Base-by-base conservation (phyloP, 495 filamentous ascomycete genomes). In the Xylaria bambusicola region DNA sequence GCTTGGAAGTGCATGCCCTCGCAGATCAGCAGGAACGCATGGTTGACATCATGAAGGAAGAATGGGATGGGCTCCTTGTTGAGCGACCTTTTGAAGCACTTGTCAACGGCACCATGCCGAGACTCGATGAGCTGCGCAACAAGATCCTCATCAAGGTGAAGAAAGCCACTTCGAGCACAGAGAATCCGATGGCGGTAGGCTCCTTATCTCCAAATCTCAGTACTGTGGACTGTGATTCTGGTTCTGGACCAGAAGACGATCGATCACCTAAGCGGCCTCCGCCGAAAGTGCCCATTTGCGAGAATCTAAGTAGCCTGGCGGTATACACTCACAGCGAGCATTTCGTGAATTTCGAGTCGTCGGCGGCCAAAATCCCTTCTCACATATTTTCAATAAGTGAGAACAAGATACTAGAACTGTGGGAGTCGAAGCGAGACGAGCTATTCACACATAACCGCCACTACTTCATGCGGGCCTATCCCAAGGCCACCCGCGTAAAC, bases 101-200 rank as follows among this genome's bases (percentile, higher is more conserved):
- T 48, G 80, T 80, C 0, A 71, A 79, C n/a, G 70, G 78, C n/a
- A 71, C 77, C 9, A 81, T 93, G 17, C 93, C 93, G 1, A 78
- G 78, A 7, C 80, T 92, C 6, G 80, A 80, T n/a, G 82, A 89
- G 24, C 69, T 97, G 52, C 80, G 80, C 47, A 76, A 86, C 23
- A 96, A 92, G 69, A 97, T 97, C 51, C 73, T 98, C 15, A 84
- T 98, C 74, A 98, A 98, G 76, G 92, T 92, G 13, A 95, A 96
- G 70, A 86, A 84, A 55, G 74, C 84, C 7, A 75, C 83, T 26
- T 66, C 80, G 46, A 50, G 33, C 21, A 27, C 63, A 18, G 68
- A 71, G 6, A 61, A n/a, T 66, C 47, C 26, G 10, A 66, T 42
- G 52, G 63, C 8, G 41, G 70, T 61, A 38, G 60, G 58, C 23